Percentiles rank a stretch among this genome's conserved stretches.
phyloP scores from a whole-genome alignment of 2,329 filamentous ascomycete species.

The Trichoderma simmonsii region DNA sequence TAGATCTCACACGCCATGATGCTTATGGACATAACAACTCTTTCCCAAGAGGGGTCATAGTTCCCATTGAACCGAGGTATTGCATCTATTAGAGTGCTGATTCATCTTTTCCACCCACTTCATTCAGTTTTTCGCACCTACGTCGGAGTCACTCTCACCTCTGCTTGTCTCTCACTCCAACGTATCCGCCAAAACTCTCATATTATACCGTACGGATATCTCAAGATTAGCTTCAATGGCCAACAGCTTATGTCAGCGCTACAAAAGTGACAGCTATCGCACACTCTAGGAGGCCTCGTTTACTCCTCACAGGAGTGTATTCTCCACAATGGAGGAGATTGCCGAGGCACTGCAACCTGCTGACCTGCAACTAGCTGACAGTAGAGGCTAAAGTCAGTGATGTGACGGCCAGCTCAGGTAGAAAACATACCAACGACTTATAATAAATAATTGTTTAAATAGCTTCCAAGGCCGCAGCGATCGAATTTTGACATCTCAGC shows the following conservation, averaged over 20 bases:
- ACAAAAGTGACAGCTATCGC: not conserved
- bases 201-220: not conserved
- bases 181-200: not conserved
- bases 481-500: not conserved
- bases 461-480: not conserved
- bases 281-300: not conserved
- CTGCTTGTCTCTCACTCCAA: not conserved
- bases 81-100: not conserved
- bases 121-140: not conserved
- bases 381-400: not conserved
- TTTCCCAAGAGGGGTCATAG: not conserved
- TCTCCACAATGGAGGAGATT: not conserved
- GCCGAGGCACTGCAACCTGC: not conserved
- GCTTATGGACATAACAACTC: not conserved
- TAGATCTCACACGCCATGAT: not conserved
- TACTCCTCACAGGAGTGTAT: not conserved
- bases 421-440: not conserved
- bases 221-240: not conserved
- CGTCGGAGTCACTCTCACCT: not conserved
- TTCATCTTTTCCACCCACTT: not conserved
- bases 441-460: not conserved
- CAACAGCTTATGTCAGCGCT: not conserved
- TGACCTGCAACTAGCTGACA: not conserved
- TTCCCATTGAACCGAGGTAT: not conserved
- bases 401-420: not conserved